Evolutionary conservation across 495 filamentous ascomycete species (phyloP), one percentile per base, ranked within the genome.

Genomic region (Annulohypoxylon stygium): DNA sequence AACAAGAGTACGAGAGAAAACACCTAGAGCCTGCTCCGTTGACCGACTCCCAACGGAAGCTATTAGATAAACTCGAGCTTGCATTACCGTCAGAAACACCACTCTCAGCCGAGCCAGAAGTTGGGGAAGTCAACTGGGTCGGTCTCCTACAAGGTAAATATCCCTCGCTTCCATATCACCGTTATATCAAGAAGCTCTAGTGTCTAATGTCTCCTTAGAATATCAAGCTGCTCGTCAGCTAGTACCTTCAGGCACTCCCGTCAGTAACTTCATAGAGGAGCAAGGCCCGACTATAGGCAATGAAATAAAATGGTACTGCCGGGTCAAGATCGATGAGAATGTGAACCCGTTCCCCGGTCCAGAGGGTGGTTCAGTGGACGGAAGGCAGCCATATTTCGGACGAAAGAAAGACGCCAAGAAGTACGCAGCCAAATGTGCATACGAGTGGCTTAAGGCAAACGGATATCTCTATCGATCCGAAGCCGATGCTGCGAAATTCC

Each of bases 361-460:
- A 4, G 65, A 65, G 37, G 70, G 59, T 36, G 78, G 76, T n/a
- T 48, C 72, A 12, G 20, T 57, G 50, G 45, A 75, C 30, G 61
- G 64, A 23, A 48, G 18, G 3, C 48, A 62, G 20, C 75, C 78
- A 1, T 57, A 51, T 2, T 85, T 84, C 59, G 34, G 68, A 25
- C 73, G 71, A 26, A 85, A 84, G 71, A 85, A 82, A 70, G 80
- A 83, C 43, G 83, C 84, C 26, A 84, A 82, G 67, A 70, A 77
- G 51, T 85, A 84, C 67, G 84, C 84, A 0, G 82, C 82, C 36
- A 83, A 79, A 53, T 83, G 77, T 62, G 81, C 81, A 64, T 36
- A 81, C 39, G 75, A 81, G 30, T 84, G 78, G 80, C 80, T 85
- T 1, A 76, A 74, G 62, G 57, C 26, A 3, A 57, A 78, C 6